phyloP scores from a whole-genome alignment of 257 asterid genomes.

The Solanum chmielewskii region DNA sequence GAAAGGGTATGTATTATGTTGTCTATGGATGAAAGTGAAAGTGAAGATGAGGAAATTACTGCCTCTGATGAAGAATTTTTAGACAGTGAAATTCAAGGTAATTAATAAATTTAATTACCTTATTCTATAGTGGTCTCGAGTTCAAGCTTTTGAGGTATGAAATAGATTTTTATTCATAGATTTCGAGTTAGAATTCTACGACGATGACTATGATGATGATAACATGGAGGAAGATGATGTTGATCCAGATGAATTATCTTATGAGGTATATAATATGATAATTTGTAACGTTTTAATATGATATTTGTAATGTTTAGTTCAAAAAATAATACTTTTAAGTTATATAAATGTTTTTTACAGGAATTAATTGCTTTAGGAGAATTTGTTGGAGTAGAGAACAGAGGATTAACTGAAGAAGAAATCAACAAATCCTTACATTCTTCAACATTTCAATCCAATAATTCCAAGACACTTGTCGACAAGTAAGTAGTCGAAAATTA shows the following conservation, averaged over 20 bases:
- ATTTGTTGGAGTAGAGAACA: conserved; percentile 53
- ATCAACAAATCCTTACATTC: conserved; percentile 27
- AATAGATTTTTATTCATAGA: background rate
- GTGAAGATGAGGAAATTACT: conserved; percentile 9
- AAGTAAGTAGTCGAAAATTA: conserved; percentile 8
- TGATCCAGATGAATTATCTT: conserved; percentile 54
- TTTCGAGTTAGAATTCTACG: background rate
- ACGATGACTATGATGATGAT: background rate
- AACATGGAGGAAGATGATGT: conserved; percentile 46
- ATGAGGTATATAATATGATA: conserved; percentile 28
- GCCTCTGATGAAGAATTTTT: conserved; percentile 20
- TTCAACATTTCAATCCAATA: conserved; percentile 18
- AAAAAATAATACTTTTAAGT: background rate
- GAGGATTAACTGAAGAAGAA: conserved; percentile 44
- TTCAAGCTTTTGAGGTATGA: background rate
- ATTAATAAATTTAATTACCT: background rate
- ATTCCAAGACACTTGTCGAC: conserved; percentile 18
- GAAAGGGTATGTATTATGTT: conserved; percentile 19
- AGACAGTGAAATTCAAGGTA: conserved; percentile 15
- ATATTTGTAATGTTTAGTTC: background rate
- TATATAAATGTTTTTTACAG: conserved; percentile 6
- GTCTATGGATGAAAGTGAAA: conserved; percentile 23
- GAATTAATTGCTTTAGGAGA: conserved; percentile 63
- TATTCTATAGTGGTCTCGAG: background rate
- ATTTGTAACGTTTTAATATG: background rate